Base-by-base conservation (phyloP, 148 eudicot genomes). In the Salicornia ramosissima region DNA sequence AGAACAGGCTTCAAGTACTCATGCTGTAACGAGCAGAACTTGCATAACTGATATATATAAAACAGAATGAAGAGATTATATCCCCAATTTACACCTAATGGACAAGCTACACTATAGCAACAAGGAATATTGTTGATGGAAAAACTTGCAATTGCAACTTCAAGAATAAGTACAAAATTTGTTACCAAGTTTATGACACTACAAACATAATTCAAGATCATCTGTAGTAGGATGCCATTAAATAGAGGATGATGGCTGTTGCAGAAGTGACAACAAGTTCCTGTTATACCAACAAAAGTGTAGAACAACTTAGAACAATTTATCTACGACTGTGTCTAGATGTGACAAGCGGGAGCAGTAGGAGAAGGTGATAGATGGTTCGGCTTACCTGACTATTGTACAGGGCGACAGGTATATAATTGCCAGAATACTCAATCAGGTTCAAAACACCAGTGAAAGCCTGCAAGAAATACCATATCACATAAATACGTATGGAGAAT, bases 371-470 rank as follows among this genome's bases (percentile, higher is more conserved):
- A 43, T 25, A 16, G 1, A 42, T 12, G 54, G 39, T 55, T 50
- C 0, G 63, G 34, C 58, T 46, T 85, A 93, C 98, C 92, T 93
- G 98, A 75, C 83, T 93, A 72, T 84, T 90, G 87, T 84, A 93
- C 68, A 93, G 70, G 68, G 87, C 80, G 53, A 75, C 78, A 53
- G 98, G 98, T 68, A 93, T 83, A 70, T 57, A 90, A 71, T 87
- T 83, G 21, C 81, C 85, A 19, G 78, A 54, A 57, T 42, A 62
- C 84, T 93, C 96, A 2, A 93, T 84, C 75, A 87, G 71, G 72
- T 93, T 93, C 67, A 93, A 78, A 39, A 88, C 28, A 55, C 86
- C 82, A 55, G 96, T 90, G 78, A 82, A 93, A 59, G 89, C 96
- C 98, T 93, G 77, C 74, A 79, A 71, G 60, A 59, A 79, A 40